Evolutionary conservation across 169 alveolate genomes (phyloP).

Genomic region (Plasmodium cynomolgi): DNA sequence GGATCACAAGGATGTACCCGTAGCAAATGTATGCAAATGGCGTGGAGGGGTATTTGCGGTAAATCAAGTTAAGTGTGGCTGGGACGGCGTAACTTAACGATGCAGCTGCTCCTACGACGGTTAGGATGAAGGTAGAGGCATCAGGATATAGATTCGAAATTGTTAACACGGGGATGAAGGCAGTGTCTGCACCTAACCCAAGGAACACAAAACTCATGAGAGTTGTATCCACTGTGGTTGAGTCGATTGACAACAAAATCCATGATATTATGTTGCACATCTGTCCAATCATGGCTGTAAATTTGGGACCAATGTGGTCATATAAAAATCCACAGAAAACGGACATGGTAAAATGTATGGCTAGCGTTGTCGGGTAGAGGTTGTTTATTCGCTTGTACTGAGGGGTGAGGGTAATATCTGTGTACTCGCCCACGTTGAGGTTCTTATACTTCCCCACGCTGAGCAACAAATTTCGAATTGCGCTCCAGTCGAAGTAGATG

Average conservation of each 20-base stretch:
- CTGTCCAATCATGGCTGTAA: conserved; percentile 68
- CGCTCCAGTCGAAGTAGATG: conserved; percentile 70
- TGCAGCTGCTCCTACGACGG: conserved; percentile 72
- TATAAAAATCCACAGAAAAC: conserved; percentile 65
- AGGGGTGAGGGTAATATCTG: conserved; percentile 46
- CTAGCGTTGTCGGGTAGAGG: conserved; percentile 49
- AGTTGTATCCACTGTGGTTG: conserved; percentile 41
- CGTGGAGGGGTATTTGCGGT: neutral
- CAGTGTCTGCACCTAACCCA: conserved; percentile 73
- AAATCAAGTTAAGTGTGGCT: conserved; percentile 36
- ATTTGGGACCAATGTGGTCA: conserved; percentile 71
- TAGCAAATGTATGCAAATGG: conserved; percentile 42
- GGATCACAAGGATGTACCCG: conserved; percentile 38
- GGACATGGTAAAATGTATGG: conserved; percentile 68
- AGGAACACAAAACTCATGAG: conserved; percentile 33
- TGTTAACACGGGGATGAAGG: conserved; percentile 55
- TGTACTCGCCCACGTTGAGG: conserved; percentile 9
- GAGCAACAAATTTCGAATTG: conserved; percentile 34
- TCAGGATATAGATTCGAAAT: conserved; percentile 61
- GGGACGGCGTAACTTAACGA: conserved; percentile 74
- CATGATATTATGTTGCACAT: conserved; percentile 37
- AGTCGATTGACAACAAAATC: conserved; percentile 55
- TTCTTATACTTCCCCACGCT: conserved; percentile 44
- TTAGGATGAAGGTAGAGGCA: conserved; percentile 56
- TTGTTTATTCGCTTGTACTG: conserved; percentile 64